Evolutionary conservation across 1,139 yeast genomes (phyloP).

Genomic region (Pichia sp.): DNA sequence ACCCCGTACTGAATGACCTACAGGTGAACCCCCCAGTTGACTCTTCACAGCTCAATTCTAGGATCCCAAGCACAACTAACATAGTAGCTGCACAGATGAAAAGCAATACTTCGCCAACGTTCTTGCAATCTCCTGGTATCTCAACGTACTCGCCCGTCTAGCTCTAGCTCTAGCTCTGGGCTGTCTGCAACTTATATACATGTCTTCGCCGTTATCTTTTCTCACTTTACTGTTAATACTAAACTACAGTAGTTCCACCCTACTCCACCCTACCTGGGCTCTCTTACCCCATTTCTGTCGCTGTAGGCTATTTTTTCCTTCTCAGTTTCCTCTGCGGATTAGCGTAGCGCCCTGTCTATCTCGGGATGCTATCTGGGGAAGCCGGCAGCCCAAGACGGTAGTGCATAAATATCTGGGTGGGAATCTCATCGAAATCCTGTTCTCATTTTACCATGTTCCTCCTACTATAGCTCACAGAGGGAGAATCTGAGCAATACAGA

Average conservation of each 20-base stretch:
- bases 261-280: neutral
- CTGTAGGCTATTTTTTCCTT: neutral
- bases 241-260: neutral
- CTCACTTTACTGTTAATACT: neutral
- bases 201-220: conserved; percentile 2
- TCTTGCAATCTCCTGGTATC: neutral
- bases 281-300: neutral
- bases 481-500: too few relatives aligned
- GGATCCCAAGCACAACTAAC: neutral
- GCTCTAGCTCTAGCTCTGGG: neutral
- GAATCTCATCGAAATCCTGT: neutral
- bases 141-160: conserved; percentile 3
- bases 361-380: neutral
- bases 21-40: neutral
- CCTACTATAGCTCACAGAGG: too few relatives aligned
- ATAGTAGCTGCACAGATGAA: neutral
- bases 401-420: neutral
- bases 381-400: neutral
- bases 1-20: neutral
- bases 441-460: too few relatives aligned
- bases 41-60: neutral
- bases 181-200: neutral
- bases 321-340: neutral
- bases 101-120: neutral
- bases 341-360: neutral